phyloP scores from a whole-genome alignment of 495 filamentous ascomycete genomes.

The Neurospora intermedia region DNA sequence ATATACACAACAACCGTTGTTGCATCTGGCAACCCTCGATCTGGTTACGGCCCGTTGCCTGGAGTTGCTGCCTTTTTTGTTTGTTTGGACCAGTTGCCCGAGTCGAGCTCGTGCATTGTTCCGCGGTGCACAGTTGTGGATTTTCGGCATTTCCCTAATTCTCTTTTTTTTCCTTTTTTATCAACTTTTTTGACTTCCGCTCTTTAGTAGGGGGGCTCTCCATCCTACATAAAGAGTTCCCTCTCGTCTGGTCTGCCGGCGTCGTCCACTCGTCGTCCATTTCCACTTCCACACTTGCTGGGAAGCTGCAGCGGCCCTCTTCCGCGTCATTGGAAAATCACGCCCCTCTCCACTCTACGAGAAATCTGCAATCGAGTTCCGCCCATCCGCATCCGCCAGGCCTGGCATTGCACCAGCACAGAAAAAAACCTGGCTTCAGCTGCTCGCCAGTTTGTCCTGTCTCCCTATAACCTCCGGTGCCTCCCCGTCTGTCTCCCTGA shows the following conservation, averaged over 20 bases:
- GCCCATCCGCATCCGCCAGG: neutral
- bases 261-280: neutral
- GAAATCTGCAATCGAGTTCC: conserved; percentile 14
- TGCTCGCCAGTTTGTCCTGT: neutral
- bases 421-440: neutral
- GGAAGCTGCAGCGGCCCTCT: conserved; percentile 4
- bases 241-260: neutral
- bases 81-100: neutral
- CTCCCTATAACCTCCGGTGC: neutral
- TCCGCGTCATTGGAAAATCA: conserved; percentile 23
- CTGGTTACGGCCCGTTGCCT: neutral
- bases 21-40: neutral
- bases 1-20: neutral
- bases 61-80: neutral
- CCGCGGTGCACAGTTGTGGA: neutral
- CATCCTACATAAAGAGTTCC: neutral
- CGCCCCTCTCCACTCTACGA: conserved; percentile 21
- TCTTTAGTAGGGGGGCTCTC: neutral
- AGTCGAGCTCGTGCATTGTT: neutral
- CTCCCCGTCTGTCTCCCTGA: neutral
- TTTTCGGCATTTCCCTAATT: neutral
- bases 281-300: neutral
- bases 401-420: neutral
- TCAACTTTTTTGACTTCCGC: neutral
- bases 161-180: neutral